Evolutionary conservation across 495 filamentous ascomycete genomes (phyloP).

Genomic region (Viridothelium virens): DNA sequence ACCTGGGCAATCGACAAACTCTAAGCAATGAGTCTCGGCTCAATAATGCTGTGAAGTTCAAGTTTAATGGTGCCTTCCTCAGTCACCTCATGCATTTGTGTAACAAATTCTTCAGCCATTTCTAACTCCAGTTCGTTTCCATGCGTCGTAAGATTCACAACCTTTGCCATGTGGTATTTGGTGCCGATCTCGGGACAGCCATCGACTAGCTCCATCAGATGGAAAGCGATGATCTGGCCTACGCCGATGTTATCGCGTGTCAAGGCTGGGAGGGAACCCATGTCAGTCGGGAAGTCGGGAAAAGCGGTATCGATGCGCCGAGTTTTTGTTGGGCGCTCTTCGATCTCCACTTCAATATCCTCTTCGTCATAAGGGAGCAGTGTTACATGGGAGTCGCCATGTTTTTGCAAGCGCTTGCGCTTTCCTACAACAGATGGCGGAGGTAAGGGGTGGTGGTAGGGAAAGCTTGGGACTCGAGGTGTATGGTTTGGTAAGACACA

Average conservation of each 20-base stretch:
- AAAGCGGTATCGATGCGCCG: neutral
- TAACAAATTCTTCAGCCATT: too few species aligned
- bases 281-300: neutral
- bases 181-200: neutral
- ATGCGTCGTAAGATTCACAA: neutral
- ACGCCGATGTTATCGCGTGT: neutral
- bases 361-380: neutral
- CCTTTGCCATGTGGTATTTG: neutral
- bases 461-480: constrained; percentile 76
- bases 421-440: too few species aligned
- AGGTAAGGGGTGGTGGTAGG: constrained; percentile 56
- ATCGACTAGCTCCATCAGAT: neutral
- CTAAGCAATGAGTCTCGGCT: too few species aligned
- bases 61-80: too few species aligned
- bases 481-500: constrained; percentile 48
- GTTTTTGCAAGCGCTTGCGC: neutral
- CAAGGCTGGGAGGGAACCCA: neutral
- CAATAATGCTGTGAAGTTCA: too few species aligned
- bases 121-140: too few species aligned
- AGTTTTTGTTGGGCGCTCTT: neutral
- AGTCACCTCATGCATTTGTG: too few species aligned
- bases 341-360: neutral
- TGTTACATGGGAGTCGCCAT: neutral
- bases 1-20: too few species aligned
- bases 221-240: neutral